Evolutionary conservation across 1,284 basidiomycete genomes (phyloP).

Genomic region (Ustilago vetiveriae): DNA sequence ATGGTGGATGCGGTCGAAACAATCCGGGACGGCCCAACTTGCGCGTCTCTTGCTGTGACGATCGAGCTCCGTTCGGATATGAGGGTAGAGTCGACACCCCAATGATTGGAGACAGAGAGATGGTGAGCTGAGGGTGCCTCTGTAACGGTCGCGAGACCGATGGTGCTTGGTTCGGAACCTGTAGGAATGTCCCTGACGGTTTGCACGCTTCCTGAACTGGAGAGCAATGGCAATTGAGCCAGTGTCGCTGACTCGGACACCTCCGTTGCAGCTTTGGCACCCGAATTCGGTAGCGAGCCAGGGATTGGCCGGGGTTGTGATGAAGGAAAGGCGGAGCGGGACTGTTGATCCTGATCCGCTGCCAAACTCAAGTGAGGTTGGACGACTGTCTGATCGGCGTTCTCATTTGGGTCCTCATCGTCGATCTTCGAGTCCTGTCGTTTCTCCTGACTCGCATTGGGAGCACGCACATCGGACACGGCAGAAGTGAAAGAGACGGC

Average conservation of each 20-base stretch:
- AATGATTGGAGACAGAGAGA: conserved; percentile 17
- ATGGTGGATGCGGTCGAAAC: conserved; percentile 34
- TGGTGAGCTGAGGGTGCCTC: conserved; percentile 2
- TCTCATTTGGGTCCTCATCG: conserved; percentile 9
- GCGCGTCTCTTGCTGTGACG: conserved; percentile 23
- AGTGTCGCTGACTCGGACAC: conserved; percentile 2
- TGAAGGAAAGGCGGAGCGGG: conserved; percentile 8
- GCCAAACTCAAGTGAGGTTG: conserved; percentile 9
- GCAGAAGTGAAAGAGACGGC: conserved; percentile 49
- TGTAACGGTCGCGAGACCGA: not conserved
- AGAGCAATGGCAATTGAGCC: conserved; percentile 1
- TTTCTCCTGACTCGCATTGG: not conserved
- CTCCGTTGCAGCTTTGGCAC: not conserved
- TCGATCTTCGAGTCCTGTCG: not conserved
- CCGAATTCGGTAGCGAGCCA: conserved; percentile 3
- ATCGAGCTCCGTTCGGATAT: conserved; percentile 27
- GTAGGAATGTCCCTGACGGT: conserved; percentile 6
- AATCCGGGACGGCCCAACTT: conserved; percentile 9
- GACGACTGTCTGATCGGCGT: conserved; percentile 16
- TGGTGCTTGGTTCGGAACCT: not conserved
- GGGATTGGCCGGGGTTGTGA: conserved; percentile 5
- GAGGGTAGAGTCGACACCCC: conserved; percentile 4
- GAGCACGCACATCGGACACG: conserved; percentile 22
- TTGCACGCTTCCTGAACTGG: conserved; percentile 13
- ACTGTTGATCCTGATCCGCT: conserved; percentile 15